Evolutionary conservation across 805 yeast species (phyloP).

Genomic region (Schwanniomyces sp.): DNA sequence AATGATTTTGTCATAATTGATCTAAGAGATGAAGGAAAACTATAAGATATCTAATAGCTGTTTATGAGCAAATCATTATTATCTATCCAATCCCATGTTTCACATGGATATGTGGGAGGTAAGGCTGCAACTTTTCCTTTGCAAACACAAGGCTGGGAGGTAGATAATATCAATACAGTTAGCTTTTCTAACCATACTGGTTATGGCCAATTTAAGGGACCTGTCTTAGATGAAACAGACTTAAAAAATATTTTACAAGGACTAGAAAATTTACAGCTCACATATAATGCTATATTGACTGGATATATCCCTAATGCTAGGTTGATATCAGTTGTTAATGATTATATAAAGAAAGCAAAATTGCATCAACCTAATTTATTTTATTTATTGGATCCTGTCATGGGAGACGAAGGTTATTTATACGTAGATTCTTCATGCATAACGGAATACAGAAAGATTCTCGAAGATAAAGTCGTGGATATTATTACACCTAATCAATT

Average conservation of each 20-base stretch:
- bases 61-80: constrained; percentile 14
- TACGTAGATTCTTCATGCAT: constrained; percentile 58
- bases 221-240: constrained; percentile 44
- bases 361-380: constrained; percentile 27
- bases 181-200: constrained; percentile 93
- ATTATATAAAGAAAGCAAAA: constrained; percentile 38
- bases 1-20: not conserved
- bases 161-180: constrained; percentile 84
- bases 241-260: constrained; percentile 57
- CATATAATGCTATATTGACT: constrained; percentile 57
- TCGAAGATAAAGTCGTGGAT: constrained; percentile 63
- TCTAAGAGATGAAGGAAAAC: not conserved
- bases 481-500: constrained; percentile 89
- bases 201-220: constrained; percentile 67
- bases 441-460: constrained; percentile 28
- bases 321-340: constrained; percentile 38
- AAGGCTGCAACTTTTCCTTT: constrained; percentile 88
- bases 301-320: constrained; percentile 68
- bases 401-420: constrained; percentile 75
- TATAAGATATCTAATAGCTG: not conserved
- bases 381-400: constrained; percentile 74
- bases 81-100: constrained; percentile 82
- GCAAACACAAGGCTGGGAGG: constrained; percentile 89
- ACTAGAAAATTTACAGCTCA: constrained; percentile 41
- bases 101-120: constrained; percentile 94